Conservation (phyloP, 257 asterid species). For the Solanum pinnatisectum region DNA sequence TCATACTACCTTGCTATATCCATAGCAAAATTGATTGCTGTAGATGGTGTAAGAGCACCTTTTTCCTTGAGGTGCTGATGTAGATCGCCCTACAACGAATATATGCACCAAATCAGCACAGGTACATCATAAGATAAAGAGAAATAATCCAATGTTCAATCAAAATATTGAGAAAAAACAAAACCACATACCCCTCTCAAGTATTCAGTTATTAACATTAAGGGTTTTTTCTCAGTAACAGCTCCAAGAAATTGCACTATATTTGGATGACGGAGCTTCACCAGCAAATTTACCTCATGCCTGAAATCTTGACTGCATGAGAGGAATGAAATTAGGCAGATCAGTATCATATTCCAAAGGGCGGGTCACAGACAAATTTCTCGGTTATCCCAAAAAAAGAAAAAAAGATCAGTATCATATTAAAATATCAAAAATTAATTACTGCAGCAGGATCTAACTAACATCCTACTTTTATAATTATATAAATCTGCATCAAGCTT, state of each 20-base stretch:
- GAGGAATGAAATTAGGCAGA: slow-evolving; percentile 1
- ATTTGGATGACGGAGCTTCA: slow-evolving; percentile 99
- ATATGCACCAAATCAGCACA: not conserved
- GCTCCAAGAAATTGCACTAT: slow-evolving; percentile 98
- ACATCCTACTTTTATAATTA: not conserved
- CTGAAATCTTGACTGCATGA: slow-evolving; percentile 89
- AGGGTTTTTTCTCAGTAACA: slow-evolving; percentile 84
- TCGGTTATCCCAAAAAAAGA: too few relatives aligned
- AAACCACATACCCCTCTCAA: slow-evolving; percentile 78
- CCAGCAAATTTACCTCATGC: slow-evolving; percentile 95
- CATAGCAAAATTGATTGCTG: slow-evolving; percentile 74
- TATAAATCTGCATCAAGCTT: not conserved
- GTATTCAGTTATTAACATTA: slow-evolving; percentile 90
- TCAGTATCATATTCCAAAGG: not conserved
- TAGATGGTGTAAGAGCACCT: slow-evolving; percentile 74
- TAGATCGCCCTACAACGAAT: slow-evolving; percentile 68
- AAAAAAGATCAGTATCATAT: not conserved
- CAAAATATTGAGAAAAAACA: slow-evolving; percentile 1
- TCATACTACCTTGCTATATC: slow-evolving; percentile 81
- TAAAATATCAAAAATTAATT: not conserved
- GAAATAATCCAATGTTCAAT: not conserved
- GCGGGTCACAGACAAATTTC: too few relatives aligned
- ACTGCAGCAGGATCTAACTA: not conserved
- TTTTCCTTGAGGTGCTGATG: slow-evolving; percentile 93
- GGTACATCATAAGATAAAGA: not conserved